Conservation (phyloP, 129 eudicot species). For the Chrysanthemum seticuspe region DNA sequence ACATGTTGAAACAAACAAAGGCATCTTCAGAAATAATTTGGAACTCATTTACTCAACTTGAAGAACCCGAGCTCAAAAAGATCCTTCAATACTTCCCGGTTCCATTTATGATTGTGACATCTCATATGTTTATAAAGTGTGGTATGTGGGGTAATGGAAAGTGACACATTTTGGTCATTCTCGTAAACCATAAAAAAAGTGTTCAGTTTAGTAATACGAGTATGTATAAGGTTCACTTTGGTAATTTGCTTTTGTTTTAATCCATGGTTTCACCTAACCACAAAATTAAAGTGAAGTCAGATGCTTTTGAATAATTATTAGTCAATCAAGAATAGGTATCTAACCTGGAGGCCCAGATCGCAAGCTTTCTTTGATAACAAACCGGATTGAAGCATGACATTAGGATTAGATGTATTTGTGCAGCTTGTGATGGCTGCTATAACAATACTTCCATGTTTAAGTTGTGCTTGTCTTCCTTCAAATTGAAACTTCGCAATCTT, state of each 20-base stretch:
- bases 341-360: constrained; percentile 25
- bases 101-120: too few species aligned
- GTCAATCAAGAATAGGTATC: not conserved
- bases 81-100: too few species aligned
- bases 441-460: constrained; percentile 28
- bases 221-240: too few species aligned
- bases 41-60: too few species aligned
- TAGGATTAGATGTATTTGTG: constrained; percentile 38
- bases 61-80: too few species aligned
- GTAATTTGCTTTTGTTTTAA: not conserved
- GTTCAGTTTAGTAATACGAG: not conserved
- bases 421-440: constrained; percentile 37
- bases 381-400: constrained; percentile 30
- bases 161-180: too few species aligned
- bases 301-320: not conserved
- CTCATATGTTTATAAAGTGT: too few species aligned
- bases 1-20: too few species aligned
- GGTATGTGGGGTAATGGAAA: too few species aligned
- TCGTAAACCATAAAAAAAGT: too few species aligned
- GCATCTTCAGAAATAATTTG: too few species aligned
- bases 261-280: constrained; percentile 30
- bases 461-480: constrained; percentile 9
- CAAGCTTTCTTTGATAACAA: constrained; percentile 34
- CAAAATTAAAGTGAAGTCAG: not conserved
- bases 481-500: constrained; percentile 24